Percentiles rank a stretch among this genome's conserved stretches.
Conservation (phyloP, 495 filamentous ascomycete genomes). For the Bryoglossum gracile region DNA sequence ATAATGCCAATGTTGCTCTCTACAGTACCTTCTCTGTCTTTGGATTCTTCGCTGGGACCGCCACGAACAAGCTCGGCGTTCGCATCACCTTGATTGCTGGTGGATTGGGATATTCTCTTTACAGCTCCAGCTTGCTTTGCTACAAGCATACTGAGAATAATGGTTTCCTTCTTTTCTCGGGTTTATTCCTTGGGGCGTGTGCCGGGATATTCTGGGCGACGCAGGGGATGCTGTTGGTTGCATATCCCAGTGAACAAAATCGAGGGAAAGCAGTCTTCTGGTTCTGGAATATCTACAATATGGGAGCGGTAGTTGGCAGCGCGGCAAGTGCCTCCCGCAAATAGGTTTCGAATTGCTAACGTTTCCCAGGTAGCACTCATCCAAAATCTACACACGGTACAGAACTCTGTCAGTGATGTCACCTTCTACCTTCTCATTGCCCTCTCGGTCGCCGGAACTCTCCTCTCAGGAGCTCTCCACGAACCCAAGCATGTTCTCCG, state of each 20-base stretch:
- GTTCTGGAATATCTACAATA: slow-evolving; percentile 94
- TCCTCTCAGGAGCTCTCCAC: slow-evolving; percentile 60
- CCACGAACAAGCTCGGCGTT: slow-evolving; percentile 68
- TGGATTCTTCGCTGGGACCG: slow-evolving; percentile 77
- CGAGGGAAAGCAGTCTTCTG: slow-evolving; percentile 82
- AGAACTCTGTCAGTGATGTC: slow-evolving; percentile 60
- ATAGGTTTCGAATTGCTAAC: neutral
- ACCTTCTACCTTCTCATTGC: slow-evolving; percentile 87
- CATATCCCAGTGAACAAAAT: slow-evolving; percentile 69
- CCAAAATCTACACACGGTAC: slow-evolving; percentile 56
- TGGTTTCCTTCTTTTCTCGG: slow-evolving; percentile 67
- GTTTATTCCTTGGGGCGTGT: slow-evolving; percentile 65
- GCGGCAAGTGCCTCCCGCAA: neutral
- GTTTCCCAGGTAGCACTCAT: slow-evolving; percentile 37
- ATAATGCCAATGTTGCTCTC: slow-evolving; percentile 57
- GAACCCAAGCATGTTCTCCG: slow-evolving; percentile 71
- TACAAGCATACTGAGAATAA: slow-evolving; percentile 76
- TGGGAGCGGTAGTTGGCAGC: slow-evolving; percentile 81
- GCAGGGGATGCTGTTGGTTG: slow-evolving; percentile 91
- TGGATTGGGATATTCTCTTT: slow-evolving; percentile 78
- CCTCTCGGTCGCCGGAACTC: slow-evolving; percentile 69
- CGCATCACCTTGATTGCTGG: slow-evolving; percentile 64
- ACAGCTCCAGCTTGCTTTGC: slow-evolving; percentile 65
- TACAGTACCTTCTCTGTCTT: slow-evolving; percentile 78
- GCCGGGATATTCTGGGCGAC: slow-evolving; percentile 85